phyloP scores from a whole-genome alignment of 2,329 filamentous ascomycete genomes.

The Ceratocystis harringtonii region DNA sequence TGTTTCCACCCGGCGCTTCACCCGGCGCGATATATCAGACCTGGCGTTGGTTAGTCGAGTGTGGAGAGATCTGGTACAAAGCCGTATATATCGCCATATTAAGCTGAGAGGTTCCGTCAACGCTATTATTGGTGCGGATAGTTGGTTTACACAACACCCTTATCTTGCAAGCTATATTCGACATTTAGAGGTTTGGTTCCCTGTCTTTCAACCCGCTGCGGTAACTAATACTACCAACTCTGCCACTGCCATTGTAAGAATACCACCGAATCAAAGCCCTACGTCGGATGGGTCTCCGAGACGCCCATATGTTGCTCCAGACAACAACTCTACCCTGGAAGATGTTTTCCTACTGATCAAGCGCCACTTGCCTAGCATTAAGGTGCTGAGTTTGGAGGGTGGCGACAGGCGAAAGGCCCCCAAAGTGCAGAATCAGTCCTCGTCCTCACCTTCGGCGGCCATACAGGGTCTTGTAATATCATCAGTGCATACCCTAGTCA shows the following conservation, averaged over 20 bases:
- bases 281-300: conserved; percentile 29
- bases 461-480: conserved; percentile 25
- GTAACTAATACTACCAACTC: background rate
- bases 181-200: conserved; percentile 65
- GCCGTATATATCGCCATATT: conserved; percentile 59
- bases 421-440: conserved; percentile 33
- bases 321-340: conserved; percentile 52
- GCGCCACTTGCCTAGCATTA: conserved; percentile 42
- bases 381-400: conserved; percentile 59
- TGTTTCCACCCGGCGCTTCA: conserved; percentile 45
- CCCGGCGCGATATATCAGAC: conserved; percentile 50
- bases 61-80: conserved; percentile 56
- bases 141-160: conserved; percentile 43
- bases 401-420: conserved; percentile 63
- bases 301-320: conserved; percentile 29
- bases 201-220: conserved; percentile 44
- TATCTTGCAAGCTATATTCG: conserved; percentile 51
- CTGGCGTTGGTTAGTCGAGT: conserved; percentile 45
- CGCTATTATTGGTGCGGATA: conserved; percentile 43
- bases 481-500: conserved; percentile 51
- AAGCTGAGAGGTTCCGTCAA: conserved; percentile 56
- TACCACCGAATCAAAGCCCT: background rate
- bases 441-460: conserved; percentile 12
- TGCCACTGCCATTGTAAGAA: background rate
- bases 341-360: conserved; percentile 53